Base-by-base conservation (phyloP, 2,329 filamentous ascomycete species). In the Fonsecaea pedrosoi region DNA sequence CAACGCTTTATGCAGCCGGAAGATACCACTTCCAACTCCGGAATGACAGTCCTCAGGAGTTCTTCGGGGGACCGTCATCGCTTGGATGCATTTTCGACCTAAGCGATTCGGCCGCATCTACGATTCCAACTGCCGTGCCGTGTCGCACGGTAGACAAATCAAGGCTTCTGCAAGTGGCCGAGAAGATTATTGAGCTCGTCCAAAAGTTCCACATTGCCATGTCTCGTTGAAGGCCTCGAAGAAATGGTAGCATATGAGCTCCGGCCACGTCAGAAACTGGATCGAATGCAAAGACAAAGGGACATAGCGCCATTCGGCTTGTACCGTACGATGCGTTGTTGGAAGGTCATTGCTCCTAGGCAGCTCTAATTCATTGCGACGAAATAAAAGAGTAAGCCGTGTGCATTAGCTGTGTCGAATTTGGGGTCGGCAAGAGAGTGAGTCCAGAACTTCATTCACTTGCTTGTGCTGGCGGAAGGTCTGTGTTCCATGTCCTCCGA, bases 81-180 rank as follows among this genome's bases (percentile, higher is more conserved):
- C 40, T 60, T 60, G 38, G 40, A 50, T 60, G 57, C 57, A 60
- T 45, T 25, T 48, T 21, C 40, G 37, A 34, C 59, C 13, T 61
- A 61, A 38, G 42, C 59, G 59, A 61, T 5, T 21, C 32, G 37
- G 25, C 37, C 9, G 30, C 30, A 15, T 34, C 9, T 34, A 61
- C 45, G 54, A 32, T 18, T 4, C 32, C 42, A 61, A 61, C 59
- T 61, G 34, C 45, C 59, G 59, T 54, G 9, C 45, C 34, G 48
- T n/a, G 40, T 25, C 2, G 34, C 40, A 18, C 5, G 9, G 56
- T 32, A 10, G 30, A 18, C 25, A 21, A 32, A 38, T 18, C 30
- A 38, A 12, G 25, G 32, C 25, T 30, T 18, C 35, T 7, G 57
- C 10, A 50, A n/a, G 4, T 21, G 45, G 40, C n/a, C 18, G 13